Conservation (phyloP, 176 grass and related monocot species). For the Puccinellia tenuiflora region DNA sequence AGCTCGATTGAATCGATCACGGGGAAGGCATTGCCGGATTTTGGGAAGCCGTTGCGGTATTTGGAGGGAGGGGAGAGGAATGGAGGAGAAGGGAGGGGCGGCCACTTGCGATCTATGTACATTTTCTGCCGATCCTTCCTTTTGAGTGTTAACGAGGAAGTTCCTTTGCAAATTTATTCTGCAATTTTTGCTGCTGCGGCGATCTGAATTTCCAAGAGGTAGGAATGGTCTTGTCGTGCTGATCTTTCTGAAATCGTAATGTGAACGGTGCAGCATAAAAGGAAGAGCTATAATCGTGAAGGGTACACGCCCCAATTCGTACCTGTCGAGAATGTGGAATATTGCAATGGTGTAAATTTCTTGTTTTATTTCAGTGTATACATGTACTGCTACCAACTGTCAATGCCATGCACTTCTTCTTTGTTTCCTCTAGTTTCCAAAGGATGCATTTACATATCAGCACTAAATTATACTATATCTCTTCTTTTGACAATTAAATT, state of each 20-base stretch:
- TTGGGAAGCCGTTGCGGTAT: background rate
- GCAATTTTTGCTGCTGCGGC: background rate
- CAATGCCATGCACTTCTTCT: background rate
- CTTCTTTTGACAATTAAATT: constrained; percentile 24
- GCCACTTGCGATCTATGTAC: background rate
- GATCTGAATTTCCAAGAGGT: background rate
- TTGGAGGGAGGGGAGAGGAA: background rate
- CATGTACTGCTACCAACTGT: background rate
- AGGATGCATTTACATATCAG: background rate
- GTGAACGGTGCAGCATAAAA: no score
- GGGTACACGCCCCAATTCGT: background rate
- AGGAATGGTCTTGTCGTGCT: no score
- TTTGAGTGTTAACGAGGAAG: background rate
- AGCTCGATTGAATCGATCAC: no score
- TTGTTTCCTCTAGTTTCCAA: background rate
- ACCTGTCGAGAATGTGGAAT: background rate
- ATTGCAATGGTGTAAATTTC: background rate
- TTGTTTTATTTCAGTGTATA: background rate
- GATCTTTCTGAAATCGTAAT: no score
- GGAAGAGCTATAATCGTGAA: no score
- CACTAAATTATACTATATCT: background rate
- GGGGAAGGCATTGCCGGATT: background rate
- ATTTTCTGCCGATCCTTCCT: background rate
- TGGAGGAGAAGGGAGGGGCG: background rate
- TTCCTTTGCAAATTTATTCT: background rate